Base-by-base conservation (phyloP, 495 filamentous ascomycete species). In the Echria macrotheca region DNA sequence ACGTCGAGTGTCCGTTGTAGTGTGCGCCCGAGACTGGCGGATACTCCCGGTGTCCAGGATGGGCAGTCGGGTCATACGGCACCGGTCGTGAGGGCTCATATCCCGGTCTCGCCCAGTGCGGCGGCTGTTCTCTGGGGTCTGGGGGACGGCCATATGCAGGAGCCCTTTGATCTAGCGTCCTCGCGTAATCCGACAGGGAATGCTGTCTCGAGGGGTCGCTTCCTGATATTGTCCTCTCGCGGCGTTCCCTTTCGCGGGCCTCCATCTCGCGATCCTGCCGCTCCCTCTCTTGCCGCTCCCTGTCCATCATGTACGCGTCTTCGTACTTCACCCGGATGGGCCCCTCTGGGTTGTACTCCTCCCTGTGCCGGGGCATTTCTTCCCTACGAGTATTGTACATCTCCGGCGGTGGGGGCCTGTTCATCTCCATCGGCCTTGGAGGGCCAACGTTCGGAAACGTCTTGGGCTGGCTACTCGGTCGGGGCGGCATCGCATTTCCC, bases 401-500 rank as follows among this genome's bases (percentile, higher is more conserved):
- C 3, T 75, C 71, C 25, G 49, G 57, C 39, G 64, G 63, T 39
- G 68, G 59, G 26, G 64, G 65, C 31, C 69, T 65, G 8, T 58
- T 65, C 56, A 65, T 55, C 3, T 71, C 69, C 44, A 61, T 66
- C 29, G 55, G 60, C 28, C 68, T 65, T 8, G 68, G 69, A 1
- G 69, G 64, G 22, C 65, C 59, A 24, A 67, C 66, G 21, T 57
- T 58, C 37, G 70, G 62, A 44, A 69, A 79, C n/a, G 65, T 64
- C 37, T 65, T 74, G 1, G 75, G 73, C 52, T 78, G 76, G 47
- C 73, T 77, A 43, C 58, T 75, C 0, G 76, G 75, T 22, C 74
- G 66, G 12, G 74, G 68, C 22, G 71, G 72, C 25, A 67, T 67
- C 9, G 65, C 65, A 46, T 49, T 63, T 43, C 52, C 58, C 39